phyloP scores from a whole-genome alignment of 306 rosid species.

The Begonia masoniana region DNA sequence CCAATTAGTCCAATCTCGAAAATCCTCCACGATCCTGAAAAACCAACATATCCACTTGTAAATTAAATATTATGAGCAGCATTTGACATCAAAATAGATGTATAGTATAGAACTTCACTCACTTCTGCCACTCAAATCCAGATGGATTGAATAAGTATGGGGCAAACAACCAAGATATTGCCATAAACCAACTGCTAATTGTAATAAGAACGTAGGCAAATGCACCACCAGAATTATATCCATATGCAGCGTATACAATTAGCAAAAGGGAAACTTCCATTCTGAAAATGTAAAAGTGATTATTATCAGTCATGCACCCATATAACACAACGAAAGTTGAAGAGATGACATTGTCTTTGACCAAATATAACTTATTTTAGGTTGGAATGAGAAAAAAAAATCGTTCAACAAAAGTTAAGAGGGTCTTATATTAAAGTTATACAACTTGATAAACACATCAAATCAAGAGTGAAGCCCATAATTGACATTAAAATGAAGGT shows the following conservation, averaged over 20 bases:
- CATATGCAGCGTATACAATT: slow-evolving; percentile 75
- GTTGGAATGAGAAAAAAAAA: too few species aligned
- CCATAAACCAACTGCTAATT: slow-evolving; percentile 97
- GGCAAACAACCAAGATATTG: slow-evolving; percentile 96
- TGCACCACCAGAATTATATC: slow-evolving; percentile 50
- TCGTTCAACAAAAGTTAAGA: too few species aligned
- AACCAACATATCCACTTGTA: slow-evolving; percentile 10
- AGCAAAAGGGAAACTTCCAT: slow-evolving; percentile 81
- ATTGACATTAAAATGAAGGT: too few species aligned
- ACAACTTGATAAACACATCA: too few species aligned
- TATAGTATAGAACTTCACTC: slow-evolving; percentile 15
- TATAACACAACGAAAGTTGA: background rate
- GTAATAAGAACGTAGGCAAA: slow-evolving; percentile 70
- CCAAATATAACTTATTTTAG: too few species aligned
- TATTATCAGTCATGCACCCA: background rate
- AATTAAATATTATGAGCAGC: slow-evolving; percentile 6
- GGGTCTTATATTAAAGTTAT: too few species aligned
- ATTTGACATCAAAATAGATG: background rate
- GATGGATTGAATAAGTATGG: slow-evolving; percentile 94
- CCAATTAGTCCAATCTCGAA: slow-evolving; percentile 97
- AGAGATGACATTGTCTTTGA: background rate
- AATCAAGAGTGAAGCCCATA: too few species aligned
- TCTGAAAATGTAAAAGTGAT: slow-evolving; percentile 29
- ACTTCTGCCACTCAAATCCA: slow-evolving; percentile 99
- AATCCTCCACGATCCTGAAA: slow-evolving; percentile 74